These are phyloP conservation scores for Saccharomycopsis fodiens DNA, from an alignment of 805 yeast genomes.

Conservation along the genomic window DNA sequence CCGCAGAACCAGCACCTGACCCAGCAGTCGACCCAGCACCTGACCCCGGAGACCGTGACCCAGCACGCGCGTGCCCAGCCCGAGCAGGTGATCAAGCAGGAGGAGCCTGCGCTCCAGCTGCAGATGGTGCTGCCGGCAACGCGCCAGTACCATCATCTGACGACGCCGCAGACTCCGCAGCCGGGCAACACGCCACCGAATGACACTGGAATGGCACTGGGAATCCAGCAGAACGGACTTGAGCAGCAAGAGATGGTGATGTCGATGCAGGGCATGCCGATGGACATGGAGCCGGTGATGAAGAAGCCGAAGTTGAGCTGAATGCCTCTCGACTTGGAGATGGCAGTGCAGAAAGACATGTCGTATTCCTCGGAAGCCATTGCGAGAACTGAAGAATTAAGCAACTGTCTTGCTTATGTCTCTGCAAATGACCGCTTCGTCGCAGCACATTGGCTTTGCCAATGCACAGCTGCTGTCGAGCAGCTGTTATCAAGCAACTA, in stretches of 20 bases:
- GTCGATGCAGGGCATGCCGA: too few relatives aligned
- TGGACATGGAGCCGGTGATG: too few relatives aligned
- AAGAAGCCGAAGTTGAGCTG: conserved; percentile 9
- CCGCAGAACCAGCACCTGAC: conserved; percentile 1
- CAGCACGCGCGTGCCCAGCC: neutral
- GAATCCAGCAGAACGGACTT: neutral
- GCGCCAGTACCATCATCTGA: conserved; percentile 6
- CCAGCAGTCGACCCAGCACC: neutral
- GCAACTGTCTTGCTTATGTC: too few relatives aligned
- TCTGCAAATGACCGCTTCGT: too few relatives aligned
- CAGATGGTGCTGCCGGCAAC: neutral
- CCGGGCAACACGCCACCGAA: conserved; percentile 6
- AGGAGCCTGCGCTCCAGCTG: conserved; percentile 2
- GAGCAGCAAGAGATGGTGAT: too few relatives aligned
- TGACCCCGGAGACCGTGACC: neutral
- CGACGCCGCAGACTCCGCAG: conserved; percentile 8
- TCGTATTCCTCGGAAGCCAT: too few relatives aligned
- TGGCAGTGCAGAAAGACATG: too few relatives aligned
- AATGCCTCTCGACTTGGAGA: too few relatives aligned
- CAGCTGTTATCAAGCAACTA: too few relatives aligned
- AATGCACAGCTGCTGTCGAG: too few relatives aligned
- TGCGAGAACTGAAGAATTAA: too few relatives aligned
- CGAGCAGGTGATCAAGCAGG: conserved; percentile 2
- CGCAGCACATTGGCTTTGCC: too few relatives aligned
- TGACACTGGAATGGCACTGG: neutral